These are phyloP conservation scores for Camillea tinctor DNA, from an alignment of 2,329 filamentous ascomycete species.

Conservation along the genomic window DNA sequence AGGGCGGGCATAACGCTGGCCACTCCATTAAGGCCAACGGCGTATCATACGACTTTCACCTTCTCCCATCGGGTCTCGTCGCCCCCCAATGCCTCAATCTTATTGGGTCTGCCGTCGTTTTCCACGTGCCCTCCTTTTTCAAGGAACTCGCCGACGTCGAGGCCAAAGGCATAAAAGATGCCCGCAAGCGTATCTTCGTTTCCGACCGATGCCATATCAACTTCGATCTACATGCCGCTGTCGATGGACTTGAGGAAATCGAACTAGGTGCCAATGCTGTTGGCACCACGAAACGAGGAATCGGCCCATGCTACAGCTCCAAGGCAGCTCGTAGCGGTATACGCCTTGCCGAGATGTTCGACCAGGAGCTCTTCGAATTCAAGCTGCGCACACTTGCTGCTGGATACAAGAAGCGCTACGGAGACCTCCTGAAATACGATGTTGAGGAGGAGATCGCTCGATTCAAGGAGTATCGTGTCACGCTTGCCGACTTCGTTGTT, in stretches of 20 bases:
- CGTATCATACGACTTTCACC: slow-evolving; percentile 38
- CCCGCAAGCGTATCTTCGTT: slow-evolving; percentile 59
- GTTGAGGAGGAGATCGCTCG: slow-evolving; percentile 65
- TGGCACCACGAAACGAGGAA: slow-evolving; percentile 19
- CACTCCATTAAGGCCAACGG: slow-evolving; percentile 16
- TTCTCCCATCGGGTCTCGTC: slow-evolving; percentile 68
- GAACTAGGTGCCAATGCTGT: slow-evolving; percentile 38
- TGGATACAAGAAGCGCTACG: slow-evolving; percentile 66
- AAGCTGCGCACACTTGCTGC: slow-evolving; percentile 60
- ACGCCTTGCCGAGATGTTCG: slow-evolving; percentile 64
- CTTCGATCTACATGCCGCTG: slow-evolving; percentile 61
- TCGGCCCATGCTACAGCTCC: slow-evolving; percentile 40
- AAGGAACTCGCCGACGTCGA: slow-evolving; percentile 61
- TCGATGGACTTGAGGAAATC: slow-evolving; percentile 66
- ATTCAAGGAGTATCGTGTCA: slow-evolving; percentile 58
- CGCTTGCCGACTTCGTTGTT: slow-evolving; percentile 60
- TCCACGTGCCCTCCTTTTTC: slow-evolving; percentile 58
- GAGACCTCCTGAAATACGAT: slow-evolving; percentile 63
- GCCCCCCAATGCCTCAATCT: slow-evolving; percentile 70
- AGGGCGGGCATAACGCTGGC: slow-evolving; percentile 16
- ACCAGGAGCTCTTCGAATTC: slow-evolving; percentile 61
- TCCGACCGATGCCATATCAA: slow-evolving; percentile 61
- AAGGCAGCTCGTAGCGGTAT: slow-evolving; percentile 66
- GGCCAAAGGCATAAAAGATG: slow-evolving; percentile 55
- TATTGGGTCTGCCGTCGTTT: slow-evolving; percentile 64